Conservation (phyloP, 78 protist genomes). For the Dictyostelium citrinum region DNA sequence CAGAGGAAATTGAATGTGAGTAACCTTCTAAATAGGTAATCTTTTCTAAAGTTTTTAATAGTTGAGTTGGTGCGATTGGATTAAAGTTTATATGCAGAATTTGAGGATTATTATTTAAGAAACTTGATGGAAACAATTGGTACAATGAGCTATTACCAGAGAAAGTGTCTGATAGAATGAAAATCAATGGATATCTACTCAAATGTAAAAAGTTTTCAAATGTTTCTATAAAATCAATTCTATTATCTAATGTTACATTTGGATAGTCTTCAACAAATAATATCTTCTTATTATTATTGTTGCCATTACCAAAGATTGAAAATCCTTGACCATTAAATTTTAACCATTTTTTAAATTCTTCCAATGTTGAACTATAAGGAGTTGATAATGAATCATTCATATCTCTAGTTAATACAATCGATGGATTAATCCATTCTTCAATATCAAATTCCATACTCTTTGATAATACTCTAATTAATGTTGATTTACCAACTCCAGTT, state of each 20-base stretch:
- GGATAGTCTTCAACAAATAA: slow-evolving; percentile 46
- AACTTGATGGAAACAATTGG: background rate
- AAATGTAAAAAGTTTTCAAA: background rate
- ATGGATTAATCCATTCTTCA: slow-evolving; percentile 57
- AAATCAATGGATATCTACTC: slow-evolving; percentile 20
- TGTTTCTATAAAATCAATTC: background rate
- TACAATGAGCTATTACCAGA: slow-evolving; percentile 3
- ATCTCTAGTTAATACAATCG: slow-evolving; percentile 21
- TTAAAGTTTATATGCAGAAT: slow-evolving; percentile 1
- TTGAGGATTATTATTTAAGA: background rate
- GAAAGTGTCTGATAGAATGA: background rate
- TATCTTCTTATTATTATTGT: background rate
- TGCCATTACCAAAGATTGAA: background rate
- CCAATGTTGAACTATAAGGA: slow-evolving; percentile 14
- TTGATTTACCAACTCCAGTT: slow-evolving; percentile 46
- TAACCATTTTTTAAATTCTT: slow-evolving; percentile 38
- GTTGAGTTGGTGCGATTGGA: slow-evolving; percentile 24
- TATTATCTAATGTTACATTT: background rate
- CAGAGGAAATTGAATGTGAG: background rate
- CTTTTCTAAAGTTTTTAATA: background rate
- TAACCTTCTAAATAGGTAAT: slow-evolving; percentile 24
- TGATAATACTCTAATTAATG: slow-evolving; percentile 35
- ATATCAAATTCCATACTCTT: slow-evolving; percentile 26
- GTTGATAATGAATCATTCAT: slow-evolving; percentile 1
- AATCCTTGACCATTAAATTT: slow-evolving; percentile 7